phyloP scores from a whole-genome alignment of 495 filamentous ascomycete genomes.

The Aspergillus affinis region DNA sequence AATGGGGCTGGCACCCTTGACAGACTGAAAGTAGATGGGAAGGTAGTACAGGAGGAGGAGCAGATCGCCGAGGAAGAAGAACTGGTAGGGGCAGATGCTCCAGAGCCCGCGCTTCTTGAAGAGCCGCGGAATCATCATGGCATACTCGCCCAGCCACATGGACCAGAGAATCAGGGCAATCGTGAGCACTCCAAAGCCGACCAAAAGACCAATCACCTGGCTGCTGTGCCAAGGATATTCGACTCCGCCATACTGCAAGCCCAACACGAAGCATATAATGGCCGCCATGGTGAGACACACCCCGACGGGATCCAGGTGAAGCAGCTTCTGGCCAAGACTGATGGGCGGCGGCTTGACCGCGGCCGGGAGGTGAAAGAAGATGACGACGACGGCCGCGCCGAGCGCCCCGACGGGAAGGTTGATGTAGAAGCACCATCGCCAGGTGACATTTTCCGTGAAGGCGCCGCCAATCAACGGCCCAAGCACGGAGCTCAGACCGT shows the following conservation, averaged over 20 bases:
- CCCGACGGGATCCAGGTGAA: slow-evolving; percentile 47
- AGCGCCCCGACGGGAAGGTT: slow-evolving; percentile 44
- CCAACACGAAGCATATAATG: slow-evolving; percentile 58
- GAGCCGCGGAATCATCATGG: slow-evolving; percentile 39
- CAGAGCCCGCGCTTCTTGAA: slow-evolving; percentile 42
- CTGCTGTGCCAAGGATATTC: slow-evolving; percentile 51
- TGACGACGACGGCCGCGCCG: slow-evolving; percentile 18
- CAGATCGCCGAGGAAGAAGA: slow-evolving; percentile 45
- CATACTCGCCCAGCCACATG: slow-evolving; percentile 35
- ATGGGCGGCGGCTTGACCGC: slow-evolving; percentile 15
- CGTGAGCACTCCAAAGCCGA: slow-evolving; percentile 32
- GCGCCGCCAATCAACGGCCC: slow-evolving; percentile 63
- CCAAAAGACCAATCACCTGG: slow-evolving; percentile 46
- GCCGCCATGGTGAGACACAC: slow-evolving; percentile 51
- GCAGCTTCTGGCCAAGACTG: slow-evolving; percentile 29
- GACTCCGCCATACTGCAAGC: slow-evolving; percentile 63
- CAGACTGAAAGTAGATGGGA: slow-evolving; percentile 63
- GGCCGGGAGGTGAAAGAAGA: slow-evolving; percentile 22
- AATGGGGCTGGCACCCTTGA: slow-evolving; percentile 45
- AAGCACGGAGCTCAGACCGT: slow-evolving; percentile 45
- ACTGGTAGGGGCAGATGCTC: slow-evolving; percentile 31
- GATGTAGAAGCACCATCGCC: slow-evolving; percentile 79
- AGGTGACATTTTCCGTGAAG: no score
- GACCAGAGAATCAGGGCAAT: slow-evolving; percentile 30
- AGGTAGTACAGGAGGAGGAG: slow-evolving; percentile 57